Base-by-base conservation (phyloP, 129 eudicot genomes). In the Chrysanthemum makinoi region DNA sequence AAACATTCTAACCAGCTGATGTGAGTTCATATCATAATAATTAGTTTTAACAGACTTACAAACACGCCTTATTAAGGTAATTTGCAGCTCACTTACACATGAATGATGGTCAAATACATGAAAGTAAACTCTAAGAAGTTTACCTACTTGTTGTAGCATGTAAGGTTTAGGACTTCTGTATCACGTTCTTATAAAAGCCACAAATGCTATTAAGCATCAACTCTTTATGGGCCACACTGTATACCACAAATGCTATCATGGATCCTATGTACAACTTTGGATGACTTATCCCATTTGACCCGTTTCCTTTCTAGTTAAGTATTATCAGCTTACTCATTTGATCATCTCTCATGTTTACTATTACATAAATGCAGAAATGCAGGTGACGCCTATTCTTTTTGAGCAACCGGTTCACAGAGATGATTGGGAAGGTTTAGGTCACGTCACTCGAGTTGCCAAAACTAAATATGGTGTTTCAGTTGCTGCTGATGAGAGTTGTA, bases 371-470 rank as follows among this genome's bases (percentile, higher is more conserved):
- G 75, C 86, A 91, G 97, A 86, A 81, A 80, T 89, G 96, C 80
- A 76, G 75, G 89, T 92, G 79, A 89, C 95, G 11, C 98, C 98
- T 15, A 57, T 86, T 75, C 98, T 92, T 59, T 89, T 92, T 65
- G 98, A 92, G 82, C 98, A 92, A 76, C 98, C 98, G 64, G 98
- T 92, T 78, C 95, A 86, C 71, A 92, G 95, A 82, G 98, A 92
- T 62, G 98, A 92, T 47, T 89, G 96, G 96, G 87, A 85, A 73
- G 96, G 98, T 62, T 80, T 92, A 57, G 95, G 95, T 52, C 77
- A 80, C 30, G 96, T 92, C 60, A 84, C 79, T 69, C 73, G 54
- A 15, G 74, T 85, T 71, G 98, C 96, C 62, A 89, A 79, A 76
- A 70, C 83, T 64, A 85, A 89, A 54, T 92, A 79, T 56, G 96